A percentile compares a stretch with the other conserved stretches of the same genome.
Evolutionary conservation across 1,284 basidiomycete genomes (phyloP).

Genomic region (Schizophyllum commune): DNA sequence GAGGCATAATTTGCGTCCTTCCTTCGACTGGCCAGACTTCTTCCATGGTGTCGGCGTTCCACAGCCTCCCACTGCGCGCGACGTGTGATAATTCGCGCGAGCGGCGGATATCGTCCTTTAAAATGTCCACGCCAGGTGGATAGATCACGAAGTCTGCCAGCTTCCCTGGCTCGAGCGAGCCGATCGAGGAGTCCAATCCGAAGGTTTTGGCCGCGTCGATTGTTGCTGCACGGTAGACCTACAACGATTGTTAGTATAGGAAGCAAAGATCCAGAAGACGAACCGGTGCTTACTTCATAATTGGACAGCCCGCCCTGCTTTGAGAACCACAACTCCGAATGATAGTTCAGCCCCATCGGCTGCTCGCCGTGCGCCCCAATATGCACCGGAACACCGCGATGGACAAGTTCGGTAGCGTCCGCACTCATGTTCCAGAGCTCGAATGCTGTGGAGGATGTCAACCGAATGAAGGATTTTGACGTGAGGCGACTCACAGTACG

Average conservation of each 20-base stretch:
- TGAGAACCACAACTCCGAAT: constrained; percentile 62
- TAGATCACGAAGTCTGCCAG: constrained; percentile 64
- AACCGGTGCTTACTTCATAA: no score
- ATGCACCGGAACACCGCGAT: constrained; percentile 48
- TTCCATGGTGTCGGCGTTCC: constrained; percentile 57
- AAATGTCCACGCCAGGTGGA: constrained; percentile 46
- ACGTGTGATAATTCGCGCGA: constrained; percentile 47
- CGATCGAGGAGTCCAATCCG: constrained; percentile 51
- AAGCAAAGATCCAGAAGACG: no score
- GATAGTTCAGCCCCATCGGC: constrained; percentile 64
- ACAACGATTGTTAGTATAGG: no score
- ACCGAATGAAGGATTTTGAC: not conserved
- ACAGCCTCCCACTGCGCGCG: constrained; percentile 55
- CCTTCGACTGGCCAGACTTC: constrained; percentile 64
- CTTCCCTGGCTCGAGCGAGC: constrained; percentile 54
- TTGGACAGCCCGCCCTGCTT: constrained; percentile 48
- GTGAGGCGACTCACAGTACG: constrained; percentile 36
- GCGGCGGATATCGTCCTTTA: constrained; percentile 41
- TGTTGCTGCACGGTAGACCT: constrained; percentile 64
- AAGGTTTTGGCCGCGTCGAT: constrained; percentile 55
- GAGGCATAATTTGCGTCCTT: constrained; percentile 42
- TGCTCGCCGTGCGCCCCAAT: constrained; percentile 74
- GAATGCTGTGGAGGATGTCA: constrained; percentile 36
- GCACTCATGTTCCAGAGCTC: constrained; percentile 60
- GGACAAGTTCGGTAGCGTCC: constrained; percentile 60